Percentiles rank a stretch among this genome's conserved stretches.
These are phyloP conservation scores for Tetrahymena thermophila DNA, from an alignment of 73 alveolate genomes.

Conservation along the genomic window DNA sequence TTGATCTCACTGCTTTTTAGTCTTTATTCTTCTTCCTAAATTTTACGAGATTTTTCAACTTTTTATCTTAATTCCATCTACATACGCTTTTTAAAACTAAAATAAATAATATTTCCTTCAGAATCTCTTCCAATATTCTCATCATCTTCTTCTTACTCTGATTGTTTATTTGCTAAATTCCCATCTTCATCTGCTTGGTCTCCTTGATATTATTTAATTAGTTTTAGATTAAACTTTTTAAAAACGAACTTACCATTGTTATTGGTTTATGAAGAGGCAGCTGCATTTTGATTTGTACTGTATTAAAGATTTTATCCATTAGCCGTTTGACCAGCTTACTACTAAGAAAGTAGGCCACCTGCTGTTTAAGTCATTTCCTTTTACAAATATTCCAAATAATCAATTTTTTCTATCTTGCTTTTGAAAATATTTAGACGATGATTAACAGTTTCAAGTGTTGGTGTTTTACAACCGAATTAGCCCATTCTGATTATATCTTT, in stretches of 20 bases:
- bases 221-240: background rate
- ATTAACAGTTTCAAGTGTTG: background rate
- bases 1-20: background rate
- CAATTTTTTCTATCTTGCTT: background rate
- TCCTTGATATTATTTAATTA: background rate
- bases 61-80: background rate
- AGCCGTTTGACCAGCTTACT: background rate
- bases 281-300: background rate
- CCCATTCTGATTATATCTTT: background rate
- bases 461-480: background rate
- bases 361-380: conserved; percentile 2
- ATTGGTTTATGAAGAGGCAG: background rate
- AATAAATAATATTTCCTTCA: background rate
- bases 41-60: background rate
- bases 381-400: background rate
- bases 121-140: background rate
- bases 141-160: background rate
- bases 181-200: background rate
- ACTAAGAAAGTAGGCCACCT: background rate
- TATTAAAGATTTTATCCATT: background rate
- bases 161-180: background rate
- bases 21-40: background rate
- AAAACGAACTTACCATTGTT: background rate
- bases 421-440: background rate
- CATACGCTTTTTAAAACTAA: background rate